phyloP scores from a whole-genome alignment of 768 basidiomycete genomes.

The Leccinum boreale region DNA sequence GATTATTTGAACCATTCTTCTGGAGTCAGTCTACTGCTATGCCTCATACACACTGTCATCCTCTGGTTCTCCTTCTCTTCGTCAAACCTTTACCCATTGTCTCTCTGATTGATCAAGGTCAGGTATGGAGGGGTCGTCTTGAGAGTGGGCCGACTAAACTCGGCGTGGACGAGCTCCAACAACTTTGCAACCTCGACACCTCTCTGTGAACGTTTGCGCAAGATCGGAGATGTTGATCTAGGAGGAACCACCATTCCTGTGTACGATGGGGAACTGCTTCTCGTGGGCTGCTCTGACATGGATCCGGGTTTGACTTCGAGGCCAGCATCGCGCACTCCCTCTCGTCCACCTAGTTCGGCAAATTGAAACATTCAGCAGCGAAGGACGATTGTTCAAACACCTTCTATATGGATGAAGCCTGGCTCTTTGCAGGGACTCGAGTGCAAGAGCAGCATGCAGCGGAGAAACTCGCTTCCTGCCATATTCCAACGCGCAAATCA shows the following conservation, averaged over 20 bases:
- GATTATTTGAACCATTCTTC: conserved; percentile 73
- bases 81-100: too few relatives aligned
- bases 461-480: conserved; percentile 79
- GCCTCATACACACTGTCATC: too few relatives aligned
- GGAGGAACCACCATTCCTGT: conserved; percentile 72
- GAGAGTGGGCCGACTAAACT: too few relatives aligned
- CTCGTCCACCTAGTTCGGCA: conserved; percentile 70
- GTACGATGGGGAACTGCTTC: conserved; percentile 68
- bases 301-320: conserved; percentile 48
- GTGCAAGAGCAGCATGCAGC: conserved; percentile 71
- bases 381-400: conserved; percentile 51
- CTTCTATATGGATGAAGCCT: conserved; percentile 78
- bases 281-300: conserved; percentile 57
- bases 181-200: conserved; percentile 49
- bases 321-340: conserved; percentile 58
- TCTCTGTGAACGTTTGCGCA: conserved; percentile 35
- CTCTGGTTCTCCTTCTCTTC: too few relatives aligned
- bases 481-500: conserved; percentile 61
- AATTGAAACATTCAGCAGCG: conserved; percentile 37
- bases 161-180: too few relatives aligned
- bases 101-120: too few relatives aligned
- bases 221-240: conserved; percentile 43
- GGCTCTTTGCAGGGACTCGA: conserved; percentile 65
- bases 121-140: too few relatives aligned
- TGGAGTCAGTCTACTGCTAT: conserved; percentile 51